Percentiles rank a stretch among this genome's conserved stretches.
Evolutionary conservation across 2,329 filamentous ascomycete genomes (phyloP).

Genomic region (Diatrype stigma): DNA sequence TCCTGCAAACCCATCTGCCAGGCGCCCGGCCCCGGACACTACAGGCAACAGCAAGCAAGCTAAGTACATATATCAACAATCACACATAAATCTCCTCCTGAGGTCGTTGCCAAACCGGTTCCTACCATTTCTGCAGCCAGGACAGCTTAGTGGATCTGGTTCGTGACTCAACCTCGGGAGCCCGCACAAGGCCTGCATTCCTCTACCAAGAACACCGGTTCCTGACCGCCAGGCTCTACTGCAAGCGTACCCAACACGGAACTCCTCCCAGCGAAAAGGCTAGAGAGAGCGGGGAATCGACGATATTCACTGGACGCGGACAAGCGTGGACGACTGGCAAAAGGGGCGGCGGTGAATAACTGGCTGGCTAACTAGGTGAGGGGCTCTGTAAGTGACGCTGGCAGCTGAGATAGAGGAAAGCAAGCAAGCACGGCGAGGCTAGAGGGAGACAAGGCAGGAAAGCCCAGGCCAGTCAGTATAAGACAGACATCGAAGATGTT

Average conservation of each 20-base stretch:
- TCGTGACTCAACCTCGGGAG: slow-evolving; percentile 28
- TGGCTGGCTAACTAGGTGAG: slow-evolving; percentile 11
- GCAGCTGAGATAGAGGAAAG: background rate
- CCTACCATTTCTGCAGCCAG: slow-evolving; percentile 10
- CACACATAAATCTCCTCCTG: background rate
- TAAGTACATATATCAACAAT: background rate
- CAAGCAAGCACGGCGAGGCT: slow-evolving; percentile 3
- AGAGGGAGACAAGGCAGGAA: slow-evolving; percentile 12
- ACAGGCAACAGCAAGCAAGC: background rate
- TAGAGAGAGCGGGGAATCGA: slow-evolving; percentile 19
- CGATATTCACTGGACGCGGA: slow-evolving; percentile 15
- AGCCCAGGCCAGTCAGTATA: slow-evolving; percentile 4
- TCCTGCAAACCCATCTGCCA: background rate
- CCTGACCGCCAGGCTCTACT: slow-evolving; percentile 26
- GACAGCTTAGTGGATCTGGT: slow-evolving; percentile 17
- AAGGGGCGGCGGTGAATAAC: slow-evolving; percentile 24
- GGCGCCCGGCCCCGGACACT: background rate
- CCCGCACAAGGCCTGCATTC: slow-evolving; percentile 27
- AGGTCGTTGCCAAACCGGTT: slow-evolving; percentile 8
- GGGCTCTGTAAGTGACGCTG: slow-evolving; percentile 4
- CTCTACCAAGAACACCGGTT: slow-evolving; percentile 25
- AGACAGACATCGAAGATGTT: slow-evolving; percentile 18
- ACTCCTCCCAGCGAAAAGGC: slow-evolving; percentile 9
- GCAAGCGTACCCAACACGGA: slow-evolving; percentile 27
- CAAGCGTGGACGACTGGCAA: slow-evolving; percentile 17